Percentiles rank a stretch among this genome's conserved stretches.
These are phyloP conservation scores for Effrenium voratum DNA, from an alignment of 73 alveolate genomes.

Conservation along the genomic window DNA sequence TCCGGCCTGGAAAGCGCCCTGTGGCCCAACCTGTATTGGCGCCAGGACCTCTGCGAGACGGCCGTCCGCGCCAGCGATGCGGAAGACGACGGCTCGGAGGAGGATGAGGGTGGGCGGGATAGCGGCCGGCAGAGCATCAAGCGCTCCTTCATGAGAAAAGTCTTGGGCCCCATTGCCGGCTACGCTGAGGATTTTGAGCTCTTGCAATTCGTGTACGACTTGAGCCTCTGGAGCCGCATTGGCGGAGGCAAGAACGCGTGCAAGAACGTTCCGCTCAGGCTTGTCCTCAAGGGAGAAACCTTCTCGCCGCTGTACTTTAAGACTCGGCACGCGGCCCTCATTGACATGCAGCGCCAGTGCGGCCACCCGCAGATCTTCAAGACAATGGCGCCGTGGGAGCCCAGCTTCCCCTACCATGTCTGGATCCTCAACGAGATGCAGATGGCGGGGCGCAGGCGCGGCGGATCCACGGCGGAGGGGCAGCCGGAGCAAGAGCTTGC, in stretches of 20 bases:
- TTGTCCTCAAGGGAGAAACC: background rate
- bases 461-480: too few species aligned
- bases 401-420: background rate
- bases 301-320: background rate
- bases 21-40: conserved; percentile 34
- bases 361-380: background rate
- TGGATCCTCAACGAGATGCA: background rate
- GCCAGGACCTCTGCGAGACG: conserved; percentile 5
- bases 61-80: background rate
- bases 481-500: too few species aligned
- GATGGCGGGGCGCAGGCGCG: background rate
- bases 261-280: background rate
- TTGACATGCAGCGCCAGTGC: background rate
- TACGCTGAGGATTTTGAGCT: conserved; percentile 23
- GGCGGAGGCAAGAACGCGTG: conserved; percentile 14
- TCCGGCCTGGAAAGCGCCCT: background rate
- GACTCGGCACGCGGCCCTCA: background rate
- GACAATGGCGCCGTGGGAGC: background rate
- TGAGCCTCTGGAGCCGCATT: background rate
- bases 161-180: conserved; percentile 22
- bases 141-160: conserved; percentile 4
- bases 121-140: background rate
- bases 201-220: conserved; percentile 28
- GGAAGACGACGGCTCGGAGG: background rate
- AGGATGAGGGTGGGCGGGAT: background rate